A percentile compares a stretch with the other conserved stretches of the same genome.
These are phyloP conservation scores for Radiomyces spectabilis DNA, from an alignment of 192 early-diverging fungal genomes.

Conservation along the genomic window DNA sequence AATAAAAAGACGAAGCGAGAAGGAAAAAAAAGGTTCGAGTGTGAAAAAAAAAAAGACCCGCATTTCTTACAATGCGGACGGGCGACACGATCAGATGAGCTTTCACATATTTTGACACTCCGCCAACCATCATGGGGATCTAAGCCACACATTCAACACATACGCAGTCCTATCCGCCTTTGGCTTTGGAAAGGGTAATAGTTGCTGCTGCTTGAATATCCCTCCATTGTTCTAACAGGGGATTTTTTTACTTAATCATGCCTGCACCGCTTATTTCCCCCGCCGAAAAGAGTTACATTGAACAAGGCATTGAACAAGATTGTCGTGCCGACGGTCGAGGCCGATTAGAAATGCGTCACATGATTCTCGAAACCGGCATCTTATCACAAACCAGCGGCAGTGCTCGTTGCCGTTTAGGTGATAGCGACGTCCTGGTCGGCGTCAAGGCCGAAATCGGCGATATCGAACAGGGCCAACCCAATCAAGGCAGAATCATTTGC, in stretches of 20 bases:
- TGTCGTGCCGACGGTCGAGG: constrained; percentile 86
- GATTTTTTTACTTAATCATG: constrained; percentile 6
- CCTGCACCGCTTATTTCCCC: constrained; percentile 52
- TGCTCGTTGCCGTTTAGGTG: constrained; percentile 71
- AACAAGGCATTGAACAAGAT: constrained; percentile 68
- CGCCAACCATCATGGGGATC: too few relatives aligned
- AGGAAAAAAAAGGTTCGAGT: too few relatives aligned
- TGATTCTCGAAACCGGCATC: constrained; percentile 78
- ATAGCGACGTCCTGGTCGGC: constrained; percentile 88
- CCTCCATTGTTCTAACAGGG: too few relatives aligned
- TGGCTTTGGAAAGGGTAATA: too few relatives aligned
- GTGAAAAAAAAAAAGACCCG: too few relatives aligned
- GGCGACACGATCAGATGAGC: too few relatives aligned
- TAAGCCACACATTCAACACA: too few relatives aligned
- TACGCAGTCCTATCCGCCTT: too few relatives aligned
- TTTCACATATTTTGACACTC: too few relatives aligned
- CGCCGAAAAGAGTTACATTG: constrained; percentile 79
- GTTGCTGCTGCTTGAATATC: too few relatives aligned
- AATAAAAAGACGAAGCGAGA: too few relatives aligned
- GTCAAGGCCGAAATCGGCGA: constrained; percentile 89
- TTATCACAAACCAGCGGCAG: constrained; percentile 89
- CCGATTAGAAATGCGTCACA: constrained; percentile 66
- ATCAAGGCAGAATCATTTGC: constrained; percentile 68
- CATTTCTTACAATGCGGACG: too few relatives aligned
- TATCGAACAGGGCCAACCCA: constrained; percentile 51